Base-by-base conservation (phyloP, 2,329 filamentous ascomycete genomes). In the Aspergillus pseudotamarii region DNA sequence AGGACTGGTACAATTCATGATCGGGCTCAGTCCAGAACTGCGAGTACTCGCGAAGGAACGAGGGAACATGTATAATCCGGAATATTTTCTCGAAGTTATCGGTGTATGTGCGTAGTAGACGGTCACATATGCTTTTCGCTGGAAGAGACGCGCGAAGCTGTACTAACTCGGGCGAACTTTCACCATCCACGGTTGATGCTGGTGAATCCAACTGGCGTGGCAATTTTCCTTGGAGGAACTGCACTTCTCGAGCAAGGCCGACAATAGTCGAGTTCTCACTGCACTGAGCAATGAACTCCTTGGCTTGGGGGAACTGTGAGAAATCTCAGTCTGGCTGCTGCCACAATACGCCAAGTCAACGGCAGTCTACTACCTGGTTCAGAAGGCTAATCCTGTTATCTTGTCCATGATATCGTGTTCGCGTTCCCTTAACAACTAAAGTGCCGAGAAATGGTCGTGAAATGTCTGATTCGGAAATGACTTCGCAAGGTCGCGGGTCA, bases 401-500 rank as follows among this genome's bases (percentile, higher is more conserved):
- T 43, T 68, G 67, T 2, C 69, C 68, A 45, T 71, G 69, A 16
- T 69, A 71, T n/a, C 69, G 62, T 5, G 68, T 62, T 28, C 70
- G 63, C 3, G 66, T 62, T 26, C 68, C 70, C 48, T 72, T 71
- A 34, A 68, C 66, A 8, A 68, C 68, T 5, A 71, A 43, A 11
- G 67, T 70, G 1, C 67, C 69, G 1, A 60, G 50, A 16, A 60
- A 65, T 2, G 64, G 54, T 14, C 38, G 62, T 16, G 67, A 30
- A 46, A n/a, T 21, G 59, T 55, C 6, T 16, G 30, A 6, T 61
- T 23, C 21, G 60, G 46, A 36, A 23, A 12, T 6, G 21, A 6
- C 23, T 6, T 48, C 21, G 23, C 6, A 3, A 0, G 45, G 11
- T 23, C 11, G 45, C 21, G 5, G 4, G 14, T 23, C 23, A 48